These are phyloP conservation scores for Ceratocystis lukuohia DNA, from an alignment of 2,329 filamentous ascomycete genomes.

Conservation along the genomic window DNA sequence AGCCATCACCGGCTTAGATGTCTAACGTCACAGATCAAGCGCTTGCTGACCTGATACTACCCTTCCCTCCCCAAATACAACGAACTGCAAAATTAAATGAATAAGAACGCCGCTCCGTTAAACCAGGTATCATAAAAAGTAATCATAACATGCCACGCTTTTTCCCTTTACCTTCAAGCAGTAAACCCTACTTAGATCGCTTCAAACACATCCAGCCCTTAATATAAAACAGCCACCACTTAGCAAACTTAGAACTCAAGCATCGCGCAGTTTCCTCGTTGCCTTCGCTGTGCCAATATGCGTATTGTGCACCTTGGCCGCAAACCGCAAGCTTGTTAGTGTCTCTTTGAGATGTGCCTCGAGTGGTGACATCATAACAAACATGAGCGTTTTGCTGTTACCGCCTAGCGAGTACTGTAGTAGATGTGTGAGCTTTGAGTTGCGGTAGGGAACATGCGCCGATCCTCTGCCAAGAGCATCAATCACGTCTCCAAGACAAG, in stretches of 20 bases:
- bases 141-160: constrained; percentile 18
- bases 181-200: background rate
- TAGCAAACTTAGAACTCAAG: background rate
- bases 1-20: background rate
- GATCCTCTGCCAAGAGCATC: constrained; percentile 77
- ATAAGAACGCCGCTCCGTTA: constrained; percentile 10
- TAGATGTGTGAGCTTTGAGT: constrained; percentile 92
- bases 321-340: constrained; percentile 86
- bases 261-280: constrained; percentile 42
- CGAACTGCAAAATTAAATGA: background rate
- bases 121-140: constrained; percentile 19
- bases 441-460: constrained; percentile 80
- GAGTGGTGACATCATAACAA: constrained; percentile 91
- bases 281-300: constrained; percentile 82
- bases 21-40: background rate
- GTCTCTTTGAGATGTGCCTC: constrained; percentile 87
- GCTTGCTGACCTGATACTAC: background rate
- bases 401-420: constrained; percentile 90
- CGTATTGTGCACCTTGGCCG: constrained; percentile 85
- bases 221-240: background rate
- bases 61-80: background rate
- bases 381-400: constrained; percentile 97
- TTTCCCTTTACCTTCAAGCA: constrained; percentile 14
- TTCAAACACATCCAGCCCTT: background rate
- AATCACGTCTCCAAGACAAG: constrained; percentile 87